Evolutionary conservation across 805 yeast genomes (phyloP).

Genomic region (Wickerhamomyces pijperi): DNA sequence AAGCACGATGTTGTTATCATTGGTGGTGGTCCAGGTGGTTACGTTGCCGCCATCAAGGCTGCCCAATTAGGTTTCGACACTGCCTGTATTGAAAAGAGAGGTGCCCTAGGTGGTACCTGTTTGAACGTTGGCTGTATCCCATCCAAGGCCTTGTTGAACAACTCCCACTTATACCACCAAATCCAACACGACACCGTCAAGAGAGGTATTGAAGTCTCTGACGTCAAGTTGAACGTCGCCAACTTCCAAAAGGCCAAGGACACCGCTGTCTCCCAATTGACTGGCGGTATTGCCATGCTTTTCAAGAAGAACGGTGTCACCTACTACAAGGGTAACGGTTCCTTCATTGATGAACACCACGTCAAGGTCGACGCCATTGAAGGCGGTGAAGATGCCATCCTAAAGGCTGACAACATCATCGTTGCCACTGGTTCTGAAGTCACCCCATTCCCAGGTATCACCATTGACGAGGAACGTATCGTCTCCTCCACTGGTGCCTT

Average conservation of each 20-base stretch:
- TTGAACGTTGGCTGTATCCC: slow-evolving; percentile 98
- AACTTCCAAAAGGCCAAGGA: slow-evolving; percentile 89
- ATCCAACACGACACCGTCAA: slow-evolving; percentile 72
- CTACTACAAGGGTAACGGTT: slow-evolving; percentile 88
- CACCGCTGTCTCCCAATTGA: slow-evolving; percentile 76
- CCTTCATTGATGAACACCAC: slow-evolving; percentile 72
- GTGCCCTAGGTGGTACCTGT: slow-evolving; percentile 95
- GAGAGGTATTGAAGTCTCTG: slow-evolving; percentile 86
- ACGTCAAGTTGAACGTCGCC: slow-evolving; percentile 62
- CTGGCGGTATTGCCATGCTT: slow-evolving; percentile 88
- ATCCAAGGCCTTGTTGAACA: slow-evolving; percentile 89
- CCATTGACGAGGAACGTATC: slow-evolving; percentile 92
- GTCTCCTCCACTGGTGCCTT: slow-evolving; percentile 93
- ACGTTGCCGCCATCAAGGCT: slow-evolving; percentile 97
- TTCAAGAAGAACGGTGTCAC: slow-evolving; percentile 93
- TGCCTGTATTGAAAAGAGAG: slow-evolving; percentile 96
- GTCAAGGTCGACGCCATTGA: slow-evolving; percentile 78
- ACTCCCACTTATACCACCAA: slow-evolving; percentile 86
- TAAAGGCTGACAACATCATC: slow-evolving; percentile 80
- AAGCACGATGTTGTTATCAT: slow-evolving; percentile 88
- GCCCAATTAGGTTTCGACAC: slow-evolving; percentile 93
- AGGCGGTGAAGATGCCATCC: slow-evolving; percentile 61
- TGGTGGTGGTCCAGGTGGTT: slow-evolving; percentile 99
- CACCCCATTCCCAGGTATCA: slow-evolving; percentile 97
- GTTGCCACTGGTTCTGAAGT: slow-evolving; percentile 98